Evolutionary conservation across 192 early-diverging fungal genomes (phyloP).

Genomic region (Gorgonomyces haynaldii): DNA sequence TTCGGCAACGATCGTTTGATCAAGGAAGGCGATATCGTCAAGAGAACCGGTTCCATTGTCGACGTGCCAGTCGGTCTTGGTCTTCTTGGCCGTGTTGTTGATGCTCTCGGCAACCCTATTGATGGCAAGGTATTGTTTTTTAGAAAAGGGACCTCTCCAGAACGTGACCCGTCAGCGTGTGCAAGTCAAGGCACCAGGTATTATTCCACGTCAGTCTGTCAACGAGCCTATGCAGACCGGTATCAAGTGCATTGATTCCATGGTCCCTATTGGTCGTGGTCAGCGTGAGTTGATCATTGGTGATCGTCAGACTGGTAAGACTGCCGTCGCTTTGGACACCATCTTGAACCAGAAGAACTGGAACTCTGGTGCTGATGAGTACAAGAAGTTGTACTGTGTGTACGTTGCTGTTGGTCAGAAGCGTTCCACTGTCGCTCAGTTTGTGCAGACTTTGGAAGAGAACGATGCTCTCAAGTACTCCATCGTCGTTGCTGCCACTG

Average conservation of each 20-base stretch:
- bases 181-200: constrained; percentile 99
- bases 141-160: constrained; percentile 67
- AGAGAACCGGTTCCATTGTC: constrained; percentile 97
- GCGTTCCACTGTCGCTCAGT: constrained; percentile 98
- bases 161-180: constrained; percentile 79
- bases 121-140: constrained; percentile 68
- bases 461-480: constrained; percentile 98
- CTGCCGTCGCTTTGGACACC: constrained; percentile 95
- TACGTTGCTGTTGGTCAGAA: constrained; percentile 99
- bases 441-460: constrained; percentile 95
- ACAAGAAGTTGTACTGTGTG: constrained; percentile 99
- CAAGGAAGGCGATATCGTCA: constrained; percentile 99
- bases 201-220: constrained; percentile 97
- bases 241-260: constrained; percentile 99
- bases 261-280: constrained; percentile 99
- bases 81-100: constrained; percentile 95
- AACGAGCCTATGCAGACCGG: constrained; percentile 99
- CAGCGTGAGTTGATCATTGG: constrained; percentile 99
- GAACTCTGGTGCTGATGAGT: constrained; percentile 88
- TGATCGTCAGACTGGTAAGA: constrained; percentile 99
- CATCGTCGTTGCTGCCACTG: constrained; percentile 95
- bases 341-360: constrained; percentile 99
- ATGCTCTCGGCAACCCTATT: constrained; percentile 98
- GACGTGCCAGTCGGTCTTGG: constrained; percentile 94
- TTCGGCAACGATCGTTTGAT: constrained; percentile 99